Percentiles rank a stretch among this genome's conserved stretches.
Conservation (phyloP, 495 filamentous ascomycete genomes). For the Rostrohypoxylon terebratum region DNA sequence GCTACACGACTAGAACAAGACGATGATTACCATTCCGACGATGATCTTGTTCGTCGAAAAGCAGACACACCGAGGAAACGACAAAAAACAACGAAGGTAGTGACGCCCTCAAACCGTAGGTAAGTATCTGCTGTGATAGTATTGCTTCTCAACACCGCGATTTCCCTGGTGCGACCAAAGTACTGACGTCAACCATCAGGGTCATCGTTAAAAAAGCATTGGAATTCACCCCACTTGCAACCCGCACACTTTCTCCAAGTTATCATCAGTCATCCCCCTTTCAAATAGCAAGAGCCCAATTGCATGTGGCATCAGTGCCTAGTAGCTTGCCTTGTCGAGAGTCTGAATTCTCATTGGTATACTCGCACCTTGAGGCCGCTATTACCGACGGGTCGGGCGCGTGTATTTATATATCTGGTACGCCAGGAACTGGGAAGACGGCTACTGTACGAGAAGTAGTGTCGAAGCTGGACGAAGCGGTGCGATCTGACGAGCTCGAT, state of each 20-base stretch:
- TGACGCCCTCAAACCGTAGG: slow-evolving; percentile 49
- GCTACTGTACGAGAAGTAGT: slow-evolving; percentile 97
- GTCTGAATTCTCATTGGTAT: slow-evolving; percentile 89
- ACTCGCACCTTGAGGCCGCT: slow-evolving; percentile 91
- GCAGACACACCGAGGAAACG: slow-evolving; percentile 54
- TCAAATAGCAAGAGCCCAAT: slow-evolving; percentile 84
- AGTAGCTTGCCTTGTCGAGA: slow-evolving; percentile 90
- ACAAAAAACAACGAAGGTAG: slow-evolving; percentile 47
- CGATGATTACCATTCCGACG: slow-evolving; percentile 58
- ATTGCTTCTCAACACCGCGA: background rate
- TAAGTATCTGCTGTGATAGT: slow-evolving; percentile 22
- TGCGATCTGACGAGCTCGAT: slow-evolving; percentile 90
- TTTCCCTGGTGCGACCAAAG: slow-evolving; percentile 38
- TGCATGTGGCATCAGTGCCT: slow-evolving; percentile 95
- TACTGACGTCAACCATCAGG: slow-evolving; percentile 75
- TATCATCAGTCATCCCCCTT: slow-evolving; percentile 88
- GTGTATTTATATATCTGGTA: slow-evolving; percentile 99
- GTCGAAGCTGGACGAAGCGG: slow-evolving; percentile 84
- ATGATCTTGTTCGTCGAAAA: slow-evolving; percentile 57
- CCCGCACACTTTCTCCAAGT: slow-evolving; percentile 81
- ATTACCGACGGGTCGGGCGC: slow-evolving; percentile 93
- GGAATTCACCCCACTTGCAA: slow-evolving; percentile 94
- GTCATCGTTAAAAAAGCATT: slow-evolving; percentile 90
- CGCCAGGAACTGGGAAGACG: slow-evolving; percentile 98
- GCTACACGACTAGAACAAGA: slow-evolving; percentile 43